These are phyloP conservation scores for Urochloa ruziziensis DNA, from an alignment of 176 grass and related monocot species.

Conservation along the genomic window DNA sequence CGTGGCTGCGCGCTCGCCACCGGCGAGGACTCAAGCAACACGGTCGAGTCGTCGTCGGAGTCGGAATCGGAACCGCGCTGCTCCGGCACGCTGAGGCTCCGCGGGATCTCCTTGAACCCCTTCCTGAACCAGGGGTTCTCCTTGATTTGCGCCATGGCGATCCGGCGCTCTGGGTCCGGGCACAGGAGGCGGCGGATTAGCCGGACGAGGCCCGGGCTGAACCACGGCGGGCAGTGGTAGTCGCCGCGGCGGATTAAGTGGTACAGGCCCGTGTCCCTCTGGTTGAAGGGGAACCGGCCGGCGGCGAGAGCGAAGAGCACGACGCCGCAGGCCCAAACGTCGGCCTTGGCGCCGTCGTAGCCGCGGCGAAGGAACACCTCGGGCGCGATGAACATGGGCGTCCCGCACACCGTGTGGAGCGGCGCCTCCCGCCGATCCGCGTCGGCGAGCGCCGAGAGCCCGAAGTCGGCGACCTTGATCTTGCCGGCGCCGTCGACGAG, in stretches of 20 bases:
- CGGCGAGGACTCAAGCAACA: background rate
- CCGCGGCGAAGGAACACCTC: conserved; percentile 47
- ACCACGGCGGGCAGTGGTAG: conserved; percentile 51
- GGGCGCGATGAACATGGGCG: conserved; percentile 51
- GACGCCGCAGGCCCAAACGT: conserved; percentile 65
- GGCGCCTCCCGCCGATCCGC: conserved; percentile 27
- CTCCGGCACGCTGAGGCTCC: conserved; percentile 16
- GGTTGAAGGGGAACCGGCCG: conserved; percentile 35
- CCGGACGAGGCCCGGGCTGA: conserved; percentile 25
- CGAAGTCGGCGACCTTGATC: conserved; percentile 69
- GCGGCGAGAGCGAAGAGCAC: conserved; percentile 55
- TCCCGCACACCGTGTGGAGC: conserved; percentile 62
- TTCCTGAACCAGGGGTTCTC: conserved; percentile 53
- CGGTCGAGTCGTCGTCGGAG: conserved; percentile 6
- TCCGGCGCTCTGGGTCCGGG: conserved; percentile 29
- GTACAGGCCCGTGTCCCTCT: conserved; percentile 22
- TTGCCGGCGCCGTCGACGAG: conserved; percentile 48
- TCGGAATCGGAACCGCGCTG: background rate
- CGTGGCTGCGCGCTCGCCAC: background rate
- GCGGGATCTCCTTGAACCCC: conserved; percentile 40
- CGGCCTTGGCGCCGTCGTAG: conserved; percentile 48
- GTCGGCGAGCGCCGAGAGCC: conserved; percentile 50
- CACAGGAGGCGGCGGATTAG: conserved; percentile 39
- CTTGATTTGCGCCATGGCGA: conserved; percentile 53
- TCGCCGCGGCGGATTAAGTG: conserved; percentile 40